These are phyloP conservation scores for Murraya koenigii DNA, from an alignment of 345 rosid species.

Conservation along the genomic window DNA sequence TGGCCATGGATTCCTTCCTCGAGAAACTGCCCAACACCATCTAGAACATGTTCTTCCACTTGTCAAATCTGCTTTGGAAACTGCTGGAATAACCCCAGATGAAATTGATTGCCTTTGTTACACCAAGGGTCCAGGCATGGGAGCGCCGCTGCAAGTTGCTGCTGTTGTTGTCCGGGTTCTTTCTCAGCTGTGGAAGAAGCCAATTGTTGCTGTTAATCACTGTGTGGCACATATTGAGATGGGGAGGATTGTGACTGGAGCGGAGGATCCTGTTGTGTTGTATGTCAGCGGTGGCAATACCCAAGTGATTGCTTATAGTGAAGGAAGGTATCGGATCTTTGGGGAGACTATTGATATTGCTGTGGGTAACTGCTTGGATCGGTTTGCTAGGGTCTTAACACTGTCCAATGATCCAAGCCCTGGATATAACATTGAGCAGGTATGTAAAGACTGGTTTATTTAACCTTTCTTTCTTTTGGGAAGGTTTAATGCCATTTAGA, in stretches of 20 bases:
- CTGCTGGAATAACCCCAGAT: constrained; percentile 57
- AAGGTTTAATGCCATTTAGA: not conserved
- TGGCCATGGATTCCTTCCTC: constrained; percentile 95
- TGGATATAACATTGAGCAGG: constrained; percentile 99
- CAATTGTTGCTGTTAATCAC: constrained; percentile 83
- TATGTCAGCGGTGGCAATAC: constrained; percentile 99
- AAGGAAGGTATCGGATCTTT: constrained; percentile 84
- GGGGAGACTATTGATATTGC: constrained; percentile 99
- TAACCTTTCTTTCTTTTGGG: not conserved
- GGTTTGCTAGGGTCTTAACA: constrained; percentile 85
- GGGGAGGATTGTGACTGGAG: constrained; percentile 94
- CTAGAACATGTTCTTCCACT: constrained; percentile 82
- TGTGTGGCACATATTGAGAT: constrained; percentile 99
- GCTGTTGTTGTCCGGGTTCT: constrained; percentile 75
- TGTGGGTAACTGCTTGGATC: constrained; percentile 95
- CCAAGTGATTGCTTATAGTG: constrained; percentile 96
- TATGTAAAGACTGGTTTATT: constrained; percentile 12
- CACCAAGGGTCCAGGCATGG: constrained; percentile 98
- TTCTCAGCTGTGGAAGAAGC: constrained; percentile 90
- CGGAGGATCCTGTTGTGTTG: constrained; percentile 87
- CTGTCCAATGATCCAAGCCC: constrained; percentile 99
- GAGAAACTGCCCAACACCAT: constrained; percentile 94
- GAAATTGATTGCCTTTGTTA: constrained; percentile 91
- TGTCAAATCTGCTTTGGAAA: constrained; percentile 61
- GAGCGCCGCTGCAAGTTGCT: constrained; percentile 83